Conservation (phyloP, 345 rosid genomes). For the Clausena lansium region DNA sequence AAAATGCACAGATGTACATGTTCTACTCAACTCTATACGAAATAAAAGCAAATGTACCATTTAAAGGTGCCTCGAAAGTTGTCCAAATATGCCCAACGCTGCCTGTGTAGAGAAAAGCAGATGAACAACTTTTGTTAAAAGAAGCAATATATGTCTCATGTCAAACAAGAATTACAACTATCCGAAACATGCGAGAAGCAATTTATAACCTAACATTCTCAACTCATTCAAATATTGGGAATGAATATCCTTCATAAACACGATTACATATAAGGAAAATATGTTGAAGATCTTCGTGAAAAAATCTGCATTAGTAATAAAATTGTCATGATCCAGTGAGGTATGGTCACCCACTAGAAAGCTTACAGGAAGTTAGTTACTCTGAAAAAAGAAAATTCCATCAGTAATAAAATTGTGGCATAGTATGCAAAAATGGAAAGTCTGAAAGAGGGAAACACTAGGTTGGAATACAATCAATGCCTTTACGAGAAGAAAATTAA, state of each 20-base stretch:
- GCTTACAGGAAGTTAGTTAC: background rate
- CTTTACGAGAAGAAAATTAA: slow-evolving; percentile 76
- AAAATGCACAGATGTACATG: background rate
- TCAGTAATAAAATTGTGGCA: too few relatives aligned
- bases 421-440: background rate
- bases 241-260: slow-evolving; percentile 82
- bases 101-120: slow-evolving; percentile 36
- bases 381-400: background rate
- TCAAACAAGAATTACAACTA: slow-evolving; percentile 4
- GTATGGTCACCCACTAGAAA: slow-evolving; percentile 19
- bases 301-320: slow-evolving; percentile 48
- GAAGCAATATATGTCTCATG: slow-evolving; percentile 6
- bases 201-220: background rate
- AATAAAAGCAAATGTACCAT: slow-evolving; percentile 87
- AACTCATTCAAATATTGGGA: slow-evolving; percentile 83
- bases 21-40: background rate
- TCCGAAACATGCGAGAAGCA: background rate
- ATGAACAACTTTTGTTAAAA: background rate
- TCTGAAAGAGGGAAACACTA: background rate
- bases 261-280: slow-evolving; percentile 78
- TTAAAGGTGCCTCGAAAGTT: slow-evolving; percentile 75
- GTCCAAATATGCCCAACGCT: slow-evolving; percentile 65
- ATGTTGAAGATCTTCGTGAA: slow-evolving; percentile 63
- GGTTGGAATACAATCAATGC: slow-evolving; percentile 26
- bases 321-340: slow-evolving; percentile 26